Evolutionary conservation across 345 rosid species (phyloP).

Genomic region (Sisymbrium irio): DNA sequence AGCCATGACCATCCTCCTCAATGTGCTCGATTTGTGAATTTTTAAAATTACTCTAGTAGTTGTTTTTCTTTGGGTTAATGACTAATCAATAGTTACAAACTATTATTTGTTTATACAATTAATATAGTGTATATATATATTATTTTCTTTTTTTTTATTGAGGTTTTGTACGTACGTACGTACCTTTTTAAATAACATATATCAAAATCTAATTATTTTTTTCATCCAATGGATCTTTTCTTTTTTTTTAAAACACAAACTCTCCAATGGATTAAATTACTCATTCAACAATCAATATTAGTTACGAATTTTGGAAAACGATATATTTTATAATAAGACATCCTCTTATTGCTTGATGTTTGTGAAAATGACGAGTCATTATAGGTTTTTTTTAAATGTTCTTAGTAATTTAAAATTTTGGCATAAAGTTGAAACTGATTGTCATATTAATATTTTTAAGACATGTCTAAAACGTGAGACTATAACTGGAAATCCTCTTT

Average conservation of each 20-base stretch:
- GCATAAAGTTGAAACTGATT: conserved; percentile 18
- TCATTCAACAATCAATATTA: too few relatives aligned
- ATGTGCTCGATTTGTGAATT: background rate
- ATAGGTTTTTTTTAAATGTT: background rate
- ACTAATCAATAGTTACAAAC: background rate
- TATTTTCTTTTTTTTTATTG: too few relatives aligned
- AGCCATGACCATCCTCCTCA: background rate
- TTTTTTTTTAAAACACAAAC: too few relatives aligned
- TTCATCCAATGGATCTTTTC: too few relatives aligned
- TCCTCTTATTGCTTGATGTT: background rate
- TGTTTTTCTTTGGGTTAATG: background rate
- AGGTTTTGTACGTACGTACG: too few relatives aligned
- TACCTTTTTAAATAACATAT: too few relatives aligned
- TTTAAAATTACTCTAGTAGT: background rate
- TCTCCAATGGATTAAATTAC: too few relatives aligned
- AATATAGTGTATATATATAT: too few relatives aligned
- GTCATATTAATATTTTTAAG: background rate
- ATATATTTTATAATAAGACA: too few relatives aligned
- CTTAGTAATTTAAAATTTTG: background rate
- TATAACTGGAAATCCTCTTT: background rate
- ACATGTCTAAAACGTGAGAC: conserved; percentile 30
- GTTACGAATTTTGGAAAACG: too few relatives aligned
- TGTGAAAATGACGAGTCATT: background rate
- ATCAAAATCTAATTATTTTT: too few relatives aligned
- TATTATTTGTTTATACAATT: too few relatives aligned